Percentiles rank a stretch among this genome's conserved stretches.
Evolutionary conservation across 805 yeast genomes (phyloP).

Genomic region (Clavispora santaluciae): DNA sequence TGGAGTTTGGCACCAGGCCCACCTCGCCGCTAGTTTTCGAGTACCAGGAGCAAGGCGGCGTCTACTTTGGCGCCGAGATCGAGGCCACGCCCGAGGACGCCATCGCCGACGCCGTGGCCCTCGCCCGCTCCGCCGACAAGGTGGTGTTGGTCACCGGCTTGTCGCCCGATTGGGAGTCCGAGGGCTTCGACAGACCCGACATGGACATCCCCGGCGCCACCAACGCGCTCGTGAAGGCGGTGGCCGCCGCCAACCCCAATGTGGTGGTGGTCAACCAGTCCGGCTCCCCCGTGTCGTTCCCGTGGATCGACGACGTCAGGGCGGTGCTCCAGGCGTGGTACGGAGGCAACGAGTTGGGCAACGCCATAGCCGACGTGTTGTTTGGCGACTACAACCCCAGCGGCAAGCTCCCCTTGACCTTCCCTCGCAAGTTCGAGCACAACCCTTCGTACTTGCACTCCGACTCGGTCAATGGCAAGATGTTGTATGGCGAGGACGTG

Average conservation of each 20-base stretch:
- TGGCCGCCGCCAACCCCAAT: conserved; percentile 24
- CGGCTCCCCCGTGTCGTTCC: conserved; percentile 30
- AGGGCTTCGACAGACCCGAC: conserved; percentile 25
- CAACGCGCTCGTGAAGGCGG: conserved; percentile 21
- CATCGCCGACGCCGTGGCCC: conserved; percentile 19
- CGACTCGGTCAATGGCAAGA: conserved; percentile 26
- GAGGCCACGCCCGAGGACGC: conserved; percentile 20
- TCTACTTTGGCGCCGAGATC: conserved; percentile 22
- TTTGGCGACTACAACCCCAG: conserved; percentile 30
- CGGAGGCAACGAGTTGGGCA: conserved; percentile 32
- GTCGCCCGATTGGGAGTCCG: conserved; percentile 28
- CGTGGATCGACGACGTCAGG: conserved; percentile 24
- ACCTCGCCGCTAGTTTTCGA: conserved; percentile 24
- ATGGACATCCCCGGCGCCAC: conserved; percentile 28
- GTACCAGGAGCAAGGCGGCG: conserved; percentile 21
- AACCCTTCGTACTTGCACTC: conserved; percentile 29
- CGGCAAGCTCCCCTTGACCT: conserved; percentile 24
- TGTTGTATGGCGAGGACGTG: conserved; percentile 30
- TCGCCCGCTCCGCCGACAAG: conserved; percentile 25
- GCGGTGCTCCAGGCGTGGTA: conserved; percentile 31
- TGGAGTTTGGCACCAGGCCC: conserved; percentile 49
- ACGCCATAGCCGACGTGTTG: conserved; percentile 29
- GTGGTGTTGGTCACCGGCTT: conserved; percentile 26
- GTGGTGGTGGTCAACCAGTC: conserved; percentile 30
- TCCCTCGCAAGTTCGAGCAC: conserved; percentile 20